Conservation (phyloP, 768 basidiomycete species). For the Termitomyces sp. region DNA sequence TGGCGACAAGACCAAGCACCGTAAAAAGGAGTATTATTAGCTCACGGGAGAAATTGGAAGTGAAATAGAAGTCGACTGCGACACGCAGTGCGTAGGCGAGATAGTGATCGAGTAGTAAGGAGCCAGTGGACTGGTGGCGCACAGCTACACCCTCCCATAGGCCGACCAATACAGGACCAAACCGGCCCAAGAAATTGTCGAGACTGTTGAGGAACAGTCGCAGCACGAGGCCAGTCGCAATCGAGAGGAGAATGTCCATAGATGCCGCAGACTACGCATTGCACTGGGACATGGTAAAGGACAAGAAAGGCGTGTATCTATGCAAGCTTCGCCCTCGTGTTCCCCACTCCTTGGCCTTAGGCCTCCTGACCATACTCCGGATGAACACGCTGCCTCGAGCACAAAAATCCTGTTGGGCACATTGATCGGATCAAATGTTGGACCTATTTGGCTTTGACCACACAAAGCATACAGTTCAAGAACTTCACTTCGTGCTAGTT, state of each 20-base stretch:
- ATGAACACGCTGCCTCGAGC: constrained; percentile 9
- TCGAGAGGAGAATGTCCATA: constrained; percentile 39
- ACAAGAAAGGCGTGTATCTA: constrained; percentile 1
- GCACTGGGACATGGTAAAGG: constrained; percentile 2
- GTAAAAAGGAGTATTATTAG: constrained; percentile 34
- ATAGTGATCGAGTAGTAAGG: constrained; percentile 29
- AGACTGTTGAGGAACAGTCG: constrained; percentile 28
- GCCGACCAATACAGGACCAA: constrained; percentile 33
- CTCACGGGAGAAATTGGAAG: constrained; percentile 26
- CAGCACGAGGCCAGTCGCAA: constrained; percentile 36
- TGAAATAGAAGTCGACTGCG: constrained; percentile 35
- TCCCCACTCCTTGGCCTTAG: neutral
- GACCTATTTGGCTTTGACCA: too few relatives aligned
- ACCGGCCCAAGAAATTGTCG: constrained; percentile 19
- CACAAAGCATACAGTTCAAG: too few relatives aligned
- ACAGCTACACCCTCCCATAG: constrained; percentile 65
- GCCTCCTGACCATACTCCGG: constrained; percentile 1
- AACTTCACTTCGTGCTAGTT: too few relatives aligned
- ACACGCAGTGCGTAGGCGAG: constrained; percentile 39
- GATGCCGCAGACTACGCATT: constrained; percentile 9
- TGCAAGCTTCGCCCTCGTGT: constrained; percentile 7
- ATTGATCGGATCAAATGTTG: neutral
- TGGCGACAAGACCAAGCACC: constrained; percentile 26
- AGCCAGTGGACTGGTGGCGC: constrained; percentile 29
- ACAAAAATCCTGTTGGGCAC: too few relatives aligned